Evolutionary conservation across 805 yeast species (phyloP).

Genomic region (Barnettozyma sp.): DNA sequence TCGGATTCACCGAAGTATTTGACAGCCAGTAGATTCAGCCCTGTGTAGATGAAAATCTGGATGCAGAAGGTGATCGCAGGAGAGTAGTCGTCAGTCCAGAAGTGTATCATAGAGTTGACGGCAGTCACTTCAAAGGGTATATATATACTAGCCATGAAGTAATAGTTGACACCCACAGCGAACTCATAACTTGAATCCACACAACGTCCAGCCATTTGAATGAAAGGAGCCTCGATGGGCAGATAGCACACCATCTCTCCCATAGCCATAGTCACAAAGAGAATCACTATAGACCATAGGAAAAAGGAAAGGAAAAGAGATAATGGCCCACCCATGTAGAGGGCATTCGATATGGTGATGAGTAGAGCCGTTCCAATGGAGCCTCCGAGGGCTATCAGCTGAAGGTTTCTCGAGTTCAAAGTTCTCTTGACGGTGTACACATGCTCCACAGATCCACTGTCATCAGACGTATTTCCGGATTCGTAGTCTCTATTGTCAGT

Average conservation of each 20-base stretch:
- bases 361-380: slow-evolving; percentile 63
- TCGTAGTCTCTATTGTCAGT: no score
- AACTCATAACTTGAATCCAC: slow-evolving; percentile 66
- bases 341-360: slow-evolving; percentile 41
- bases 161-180: slow-evolving; percentile 69
- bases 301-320: slow-evolving; percentile 54
- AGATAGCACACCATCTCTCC: slow-evolving; percentile 71
- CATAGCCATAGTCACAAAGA: slow-evolving; percentile 54
- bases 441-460: slow-evolving; percentile 12
- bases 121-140: slow-evolving; percentile 78
- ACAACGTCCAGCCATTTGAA: slow-evolving; percentile 65
- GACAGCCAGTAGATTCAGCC: slow-evolving; percentile 64
- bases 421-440: slow-evolving; percentile 9
- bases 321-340: slow-evolving; percentile 62
- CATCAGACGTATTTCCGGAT: no score
- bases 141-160: slow-evolving; percentile 60
- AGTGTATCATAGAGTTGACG: slow-evolving; percentile 67
- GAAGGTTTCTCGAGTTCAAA: slow-evolving; percentile 9
- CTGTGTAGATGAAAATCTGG: slow-evolving; percentile 54
- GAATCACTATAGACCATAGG: slow-evolving; percentile 58
- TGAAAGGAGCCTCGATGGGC: slow-evolving; percentile 69
- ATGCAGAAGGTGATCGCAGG: slow-evolving; percentile 63
- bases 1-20: slow-evolving; percentile 72
- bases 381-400: slow-evolving; percentile 13
- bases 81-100: slow-evolving; percentile 67